Evolutionary conservation across 495 filamentous ascomycete genomes (phyloP), one percentile per base, ranked within the genome.

Genomic region (Copromyces sp.): DNA sequence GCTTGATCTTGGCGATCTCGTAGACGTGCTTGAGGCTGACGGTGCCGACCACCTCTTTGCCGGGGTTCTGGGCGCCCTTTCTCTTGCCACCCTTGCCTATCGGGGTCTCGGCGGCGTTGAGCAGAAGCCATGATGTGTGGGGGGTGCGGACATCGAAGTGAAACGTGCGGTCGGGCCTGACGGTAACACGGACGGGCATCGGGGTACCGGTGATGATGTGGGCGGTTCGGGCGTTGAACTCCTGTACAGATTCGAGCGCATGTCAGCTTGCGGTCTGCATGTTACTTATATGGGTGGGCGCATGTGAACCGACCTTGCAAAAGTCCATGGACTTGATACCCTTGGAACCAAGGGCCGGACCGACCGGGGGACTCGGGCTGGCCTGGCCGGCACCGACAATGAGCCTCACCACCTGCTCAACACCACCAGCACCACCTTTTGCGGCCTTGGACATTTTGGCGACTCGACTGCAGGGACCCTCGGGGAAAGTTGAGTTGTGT

Each of bases 281-380:
- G 38, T 6, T 8, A 2, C 4, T 72, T 12, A 29, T 4, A 59
- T 14, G 45, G 8, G 24, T 59, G 20, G 11, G 17, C n/a, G 12
- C 14, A 40, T 40, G 37, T 47, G 42, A 74, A 74, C 84, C 75
- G 78, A 98, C 95, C 88, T 99, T 99, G 88, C 95, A 98, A 81
- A 98, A 98, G 83, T 99, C 96, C 92, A 99, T 99, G 73, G 92
- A 94, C 86, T 99, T 99, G 47, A 99, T 92, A 85, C 95, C 95
- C 86, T 97, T 98, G 81, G 92, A 94, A 81, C 95, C 95, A 74
- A 99, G 87, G 61, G 95, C 96, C 39, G 96, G 96, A 84, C 96
- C 96, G 78, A 99, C 94, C 3, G 95, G 95, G n/a, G 95, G 96
- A 84, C 93, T 94, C 39, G 95, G 95, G 74, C 91, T 92, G 68